These are phyloP conservation scores for Mucor velutinosus DNA, from an alignment of 371 early-diverging fungal genomes.

Conservation along the genomic window DNA sequence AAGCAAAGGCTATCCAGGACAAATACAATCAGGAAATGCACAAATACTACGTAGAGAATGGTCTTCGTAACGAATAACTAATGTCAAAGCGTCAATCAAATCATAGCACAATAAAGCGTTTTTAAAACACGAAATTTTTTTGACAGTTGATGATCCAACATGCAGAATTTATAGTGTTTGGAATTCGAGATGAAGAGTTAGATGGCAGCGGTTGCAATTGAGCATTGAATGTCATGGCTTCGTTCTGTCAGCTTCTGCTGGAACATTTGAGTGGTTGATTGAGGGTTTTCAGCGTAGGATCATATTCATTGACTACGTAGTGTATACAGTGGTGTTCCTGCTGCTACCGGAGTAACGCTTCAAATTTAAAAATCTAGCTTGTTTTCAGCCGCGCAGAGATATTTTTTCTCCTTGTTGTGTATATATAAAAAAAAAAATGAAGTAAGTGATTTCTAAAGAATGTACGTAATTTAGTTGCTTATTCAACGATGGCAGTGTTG, in stretches of 20 bases:
- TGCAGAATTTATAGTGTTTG: no score
- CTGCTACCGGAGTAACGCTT: not conserved
- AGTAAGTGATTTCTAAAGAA: not conserved
- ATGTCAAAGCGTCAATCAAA: no score
- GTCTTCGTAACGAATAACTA: not conserved
- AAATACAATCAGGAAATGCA: not conserved
- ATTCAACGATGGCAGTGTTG: conserved; percentile 48
- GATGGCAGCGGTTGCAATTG: no score
- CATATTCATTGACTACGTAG: no score
- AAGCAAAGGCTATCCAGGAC: not conserved
- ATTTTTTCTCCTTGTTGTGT: conserved; percentile 4
- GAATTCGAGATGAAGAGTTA: no score
- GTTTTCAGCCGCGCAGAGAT: not conserved
- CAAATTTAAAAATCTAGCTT: not conserved
- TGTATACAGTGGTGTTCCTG: no score
- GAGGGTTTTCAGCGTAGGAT: no score
- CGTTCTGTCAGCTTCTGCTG: no score
- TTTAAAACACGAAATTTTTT: not conserved
- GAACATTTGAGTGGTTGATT: no score
- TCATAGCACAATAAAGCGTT: not conserved
- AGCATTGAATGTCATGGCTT: no score
- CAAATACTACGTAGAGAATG: not conserved
- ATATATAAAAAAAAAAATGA: conserved; percentile 4
- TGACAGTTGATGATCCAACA: no score
- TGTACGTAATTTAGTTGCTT: not conserved